Base-by-base conservation (phyloP, 371 early-diverging fungal species). In the Haplosporangium sp. region DNA sequence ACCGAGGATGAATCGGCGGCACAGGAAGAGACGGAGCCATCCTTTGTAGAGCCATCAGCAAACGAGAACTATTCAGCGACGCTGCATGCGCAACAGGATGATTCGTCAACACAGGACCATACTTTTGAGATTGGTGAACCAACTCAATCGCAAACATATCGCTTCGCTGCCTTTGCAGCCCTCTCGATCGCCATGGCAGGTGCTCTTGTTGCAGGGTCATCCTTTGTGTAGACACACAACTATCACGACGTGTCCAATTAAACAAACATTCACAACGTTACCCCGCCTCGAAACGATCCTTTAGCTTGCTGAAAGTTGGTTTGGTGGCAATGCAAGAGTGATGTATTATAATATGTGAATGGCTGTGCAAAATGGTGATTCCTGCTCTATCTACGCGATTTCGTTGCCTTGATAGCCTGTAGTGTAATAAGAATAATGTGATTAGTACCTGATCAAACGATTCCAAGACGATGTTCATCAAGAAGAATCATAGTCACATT, bases 361-460 rank as follows among this genome's bases (percentile, higher is more conserved):
- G 61, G 64, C 56, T 52, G 50, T 60, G 46, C 12, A 42, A 20
- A 37, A 21, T 58, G 43, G 36, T 52, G 40, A 38, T 40, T 62
- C 55, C 43, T 64, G 53, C 20, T 58, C 53, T 70, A 75, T 9
- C 42, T 66, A 51, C 70, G 76, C 20, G 61, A 45, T 58, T 75
- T 75, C 50, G 76, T 66, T 55, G 76, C 69, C 62, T 72, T 77
- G 68, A 77, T 77, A 9, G 79, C 79, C 72, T 73, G 41, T 55
- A 52, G 16, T 29, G 18, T 7, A 18, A 0, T 23, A 11, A 69
- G 16, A 11, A 18, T 9, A 59, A 20, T 1, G 29, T 29, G 29
- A 36, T 29, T 18, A 14, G 40, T 62, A 21, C 42, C 29, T 29
- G 29, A 29, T 29, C 29, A 29, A 29, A 29, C 2, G 29, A 4